Conservation (phyloP, 75 land plant species). For the Picea glauca region DNA sequence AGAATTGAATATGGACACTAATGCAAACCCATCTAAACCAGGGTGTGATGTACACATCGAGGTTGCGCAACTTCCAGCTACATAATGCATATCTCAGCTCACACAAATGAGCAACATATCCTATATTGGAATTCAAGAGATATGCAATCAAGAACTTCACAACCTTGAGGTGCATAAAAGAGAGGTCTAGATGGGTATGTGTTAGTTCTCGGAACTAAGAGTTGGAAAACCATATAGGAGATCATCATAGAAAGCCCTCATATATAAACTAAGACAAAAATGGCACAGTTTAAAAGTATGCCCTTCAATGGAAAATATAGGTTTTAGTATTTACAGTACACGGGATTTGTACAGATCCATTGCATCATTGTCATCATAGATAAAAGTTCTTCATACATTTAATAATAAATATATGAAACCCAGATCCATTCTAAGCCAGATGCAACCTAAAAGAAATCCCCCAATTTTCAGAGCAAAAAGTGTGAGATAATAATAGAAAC, state of each 20-base stretch:
- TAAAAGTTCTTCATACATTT: background rate
- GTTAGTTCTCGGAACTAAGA: too few relatives aligned
- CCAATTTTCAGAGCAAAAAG: background rate
- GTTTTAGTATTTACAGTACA: background rate
- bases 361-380: background rate
- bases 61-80: too few relatives aligned
- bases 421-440: background rate
- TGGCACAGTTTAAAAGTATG: background rate
- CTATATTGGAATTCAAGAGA: too few relatives aligned
- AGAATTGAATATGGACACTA: too few relatives aligned
- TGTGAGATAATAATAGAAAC: background rate
- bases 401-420: background rate
- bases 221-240: too few relatives aligned
- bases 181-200: too few relatives aligned
- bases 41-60: too few relatives aligned
- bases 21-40: too few relatives aligned
- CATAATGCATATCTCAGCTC: too few relatives aligned
- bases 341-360: background rate
- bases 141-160: too few relatives aligned
- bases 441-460: background rate
- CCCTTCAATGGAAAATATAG: background rate
- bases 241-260: background rate
- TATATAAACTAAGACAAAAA: background rate
- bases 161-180: too few relatives aligned
- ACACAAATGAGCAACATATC: too few relatives aligned